Evolutionary conservation across 495 filamentous ascomycete genomes (phyloP).

Genomic region (Hypoxylon lenormandii): DNA sequence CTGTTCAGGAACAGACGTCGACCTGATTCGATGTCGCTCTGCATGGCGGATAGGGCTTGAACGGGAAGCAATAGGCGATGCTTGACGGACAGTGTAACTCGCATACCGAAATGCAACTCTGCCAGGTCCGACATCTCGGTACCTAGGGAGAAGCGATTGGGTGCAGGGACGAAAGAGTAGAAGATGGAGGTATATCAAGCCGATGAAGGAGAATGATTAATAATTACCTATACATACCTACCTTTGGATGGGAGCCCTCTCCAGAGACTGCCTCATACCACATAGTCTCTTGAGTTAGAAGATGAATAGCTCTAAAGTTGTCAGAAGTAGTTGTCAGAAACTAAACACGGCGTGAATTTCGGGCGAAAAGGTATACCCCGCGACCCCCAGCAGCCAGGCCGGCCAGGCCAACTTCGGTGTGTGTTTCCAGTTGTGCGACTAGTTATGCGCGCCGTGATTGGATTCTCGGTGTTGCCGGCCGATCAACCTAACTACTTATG

Average conservation of each 20-base stretch:
- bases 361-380: constrained; percentile 26
- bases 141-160: constrained; percentile 14
- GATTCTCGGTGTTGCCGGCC: constrained; percentile 40
- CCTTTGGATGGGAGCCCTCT: not conserved
- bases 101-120: constrained; percentile 36
- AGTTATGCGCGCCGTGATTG: constrained; percentile 20
- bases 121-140: constrained; percentile 34
- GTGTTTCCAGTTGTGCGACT: not conserved
- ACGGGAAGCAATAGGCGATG: constrained; percentile 44
- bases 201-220: constrained; percentile 1
- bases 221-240: not conserved
- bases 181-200: not conserved
- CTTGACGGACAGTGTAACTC: constrained; percentile 28
- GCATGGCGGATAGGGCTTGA: constrained; percentile 34
- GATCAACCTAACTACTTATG: constrained; percentile 28
- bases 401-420: no score
- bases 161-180: not conserved
- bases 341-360: constrained; percentile 7
- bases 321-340: no score
- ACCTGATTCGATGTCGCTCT: constrained; percentile 33
- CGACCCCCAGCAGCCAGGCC: constrained; percentile 1
- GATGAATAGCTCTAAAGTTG: not conserved
- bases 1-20: constrained; percentile 19
- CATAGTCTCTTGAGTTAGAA: not conserved
- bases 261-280: no score